Conservation (phyloP, 2,329 filamentous ascomycete genomes). For the Scedosporium dehoogii region DNA sequence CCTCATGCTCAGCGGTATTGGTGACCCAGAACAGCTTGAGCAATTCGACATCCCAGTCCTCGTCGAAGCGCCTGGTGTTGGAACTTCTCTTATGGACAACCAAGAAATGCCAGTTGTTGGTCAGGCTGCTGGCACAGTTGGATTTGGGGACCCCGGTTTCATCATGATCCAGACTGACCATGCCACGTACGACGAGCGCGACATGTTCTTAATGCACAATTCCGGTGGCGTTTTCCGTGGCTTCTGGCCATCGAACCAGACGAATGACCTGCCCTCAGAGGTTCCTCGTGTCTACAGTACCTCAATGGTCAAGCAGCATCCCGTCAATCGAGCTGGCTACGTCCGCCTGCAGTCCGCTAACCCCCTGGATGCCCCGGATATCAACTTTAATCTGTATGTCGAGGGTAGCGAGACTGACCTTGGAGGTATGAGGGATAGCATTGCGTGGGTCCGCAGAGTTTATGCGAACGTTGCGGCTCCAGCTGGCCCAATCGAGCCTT, state of each 20-base stretch:
- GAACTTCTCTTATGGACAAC: slow-evolving; percentile 37
- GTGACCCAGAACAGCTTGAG: slow-evolving; percentile 29
- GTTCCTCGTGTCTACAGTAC: background rate
- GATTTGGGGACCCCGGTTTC: slow-evolving; percentile 4
- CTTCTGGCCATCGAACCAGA: slow-evolving; percentile 6
- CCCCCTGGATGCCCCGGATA: slow-evolving; percentile 52
- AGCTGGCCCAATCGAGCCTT: slow-evolving; percentile 7
- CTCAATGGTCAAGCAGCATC: slow-evolving; percentile 6
- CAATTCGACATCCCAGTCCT: slow-evolving; percentile 32
- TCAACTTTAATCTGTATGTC: slow-evolving; percentile 48
- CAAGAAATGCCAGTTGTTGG: slow-evolving; percentile 27
- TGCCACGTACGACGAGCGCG: slow-evolving; percentile 7
- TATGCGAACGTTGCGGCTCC: slow-evolving; percentile 10
- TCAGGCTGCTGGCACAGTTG: slow-evolving; percentile 7
- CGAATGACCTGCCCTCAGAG: slow-evolving; percentile 3
- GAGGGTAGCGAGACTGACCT: slow-evolving; percentile 35
- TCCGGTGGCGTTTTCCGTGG: slow-evolving; percentile 4
- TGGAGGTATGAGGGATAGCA: slow-evolving; percentile 22
- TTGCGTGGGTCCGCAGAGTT: slow-evolving; percentile 18
- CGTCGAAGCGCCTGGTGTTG: slow-evolving; percentile 35
- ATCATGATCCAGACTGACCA: slow-evolving; percentile 5
- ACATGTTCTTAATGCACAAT: slow-evolving; percentile 8
- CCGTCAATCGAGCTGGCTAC: slow-evolving; percentile 44
- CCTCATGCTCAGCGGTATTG: slow-evolving; percentile 40
- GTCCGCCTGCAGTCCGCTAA: slow-evolving; percentile 50